Evolutionary conservation across 306 rosid species (phyloP), one percentile per base, ranked within the genome.

Genomic region (Prunus mira): DNA sequence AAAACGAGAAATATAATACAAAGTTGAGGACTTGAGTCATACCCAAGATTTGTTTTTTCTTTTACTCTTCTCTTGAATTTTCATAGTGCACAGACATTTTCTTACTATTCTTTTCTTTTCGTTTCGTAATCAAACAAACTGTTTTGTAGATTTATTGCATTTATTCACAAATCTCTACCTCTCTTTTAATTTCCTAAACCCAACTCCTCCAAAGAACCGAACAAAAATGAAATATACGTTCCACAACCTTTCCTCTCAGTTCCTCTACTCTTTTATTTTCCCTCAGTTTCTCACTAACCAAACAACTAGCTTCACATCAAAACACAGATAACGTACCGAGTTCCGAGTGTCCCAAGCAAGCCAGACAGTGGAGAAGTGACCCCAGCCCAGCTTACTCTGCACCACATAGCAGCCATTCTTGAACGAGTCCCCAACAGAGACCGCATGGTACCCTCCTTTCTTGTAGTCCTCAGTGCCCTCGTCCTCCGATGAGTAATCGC

Each of bases 301-400:
- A 65, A 65, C 49, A 34, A 18, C 25, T 2, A 34, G 45, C 11
- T 63, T 63, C 4, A 65, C 47, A 65, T 34, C 3, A 32, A 62
- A 65, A 7, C 43, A 19, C 27, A 32, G 25, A 65, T 34, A 20
- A 9, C 83, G 67, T 79, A 84, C 87, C 67, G 66, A 76, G 79
- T 65, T 72, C 46, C 32, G 79, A 67, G 87, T 72, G 25, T 84
- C 87, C 87, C 87, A 84, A 18, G 87, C 87, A 63, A 84, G 78
- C 87, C 87, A 84, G 61, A 84, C 87, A 27, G 87, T 84, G 71
- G 87, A 84, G 67, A 84, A 84, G 72, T 84, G 87, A 11, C 87
- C 87, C 87, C 87, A 84, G 6, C 87, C 87, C 17, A 84, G 87
- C 77, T 84, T 84, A 76, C 77, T 67, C 75, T 84, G 87, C 12